A percentile compares a stretch with the other conserved stretches of the same genome.
These are phyloP conservation scores for Omphalotus guepiniiformis DNA, from an alignment of 768 basidiomycete species.

Conservation along the genomic window DNA sequence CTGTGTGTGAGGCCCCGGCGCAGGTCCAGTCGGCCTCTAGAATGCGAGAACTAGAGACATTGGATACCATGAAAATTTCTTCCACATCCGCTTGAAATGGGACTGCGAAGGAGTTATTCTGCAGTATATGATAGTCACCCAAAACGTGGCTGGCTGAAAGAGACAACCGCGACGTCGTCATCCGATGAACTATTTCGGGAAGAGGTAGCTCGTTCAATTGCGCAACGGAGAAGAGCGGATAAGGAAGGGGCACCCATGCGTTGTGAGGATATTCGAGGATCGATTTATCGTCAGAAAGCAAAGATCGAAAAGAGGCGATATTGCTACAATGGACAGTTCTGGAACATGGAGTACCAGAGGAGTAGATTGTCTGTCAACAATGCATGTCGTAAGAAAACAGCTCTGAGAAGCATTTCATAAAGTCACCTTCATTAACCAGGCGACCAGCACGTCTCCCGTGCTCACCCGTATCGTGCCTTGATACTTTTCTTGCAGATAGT, in stretches of 20 bases:
- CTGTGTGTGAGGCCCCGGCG: constrained; percentile 27
- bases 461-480: constrained; percentile 18
- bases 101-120: constrained; percentile 18
- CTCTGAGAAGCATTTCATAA: not conserved
- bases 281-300: constrained; percentile 19
- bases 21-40: constrained; percentile 35
- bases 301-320: constrained; percentile 32
- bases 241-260: constrained; percentile 35
- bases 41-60: constrained; percentile 37
- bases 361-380: constrained; percentile 29
- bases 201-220: constrained; percentile 28
- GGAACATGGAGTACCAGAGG: constrained; percentile 23
- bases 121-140: not conserved
- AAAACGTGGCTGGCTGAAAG: constrained; percentile 4
- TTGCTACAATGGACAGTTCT: constrained; percentile 32
- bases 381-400: not conserved
- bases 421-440: constrained; percentile 37
- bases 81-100: constrained; percentile 30
- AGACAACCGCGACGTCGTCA: constrained; percentile 17
- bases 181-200: constrained; percentile 21
- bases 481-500: constrained; percentile 18
- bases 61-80: constrained; percentile 34
- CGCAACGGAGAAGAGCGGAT: constrained; percentile 32
- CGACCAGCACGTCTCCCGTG: constrained; percentile 36
- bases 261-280: constrained; percentile 31